Base-by-base conservation (phyloP, 768 basidiomycete species). In the Kwoniella heveanensis region DNA sequence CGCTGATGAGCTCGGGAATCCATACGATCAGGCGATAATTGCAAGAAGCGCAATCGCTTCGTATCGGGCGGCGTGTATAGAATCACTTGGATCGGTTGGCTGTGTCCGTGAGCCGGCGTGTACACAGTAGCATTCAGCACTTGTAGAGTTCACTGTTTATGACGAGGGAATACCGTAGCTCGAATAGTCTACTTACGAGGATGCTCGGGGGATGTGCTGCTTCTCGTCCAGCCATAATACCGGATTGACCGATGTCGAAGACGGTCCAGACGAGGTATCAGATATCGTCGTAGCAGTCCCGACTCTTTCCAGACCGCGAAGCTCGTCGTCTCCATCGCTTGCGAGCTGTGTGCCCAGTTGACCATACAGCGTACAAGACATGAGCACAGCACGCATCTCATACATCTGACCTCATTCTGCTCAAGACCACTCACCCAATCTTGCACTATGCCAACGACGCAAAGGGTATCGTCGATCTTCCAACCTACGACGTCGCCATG, bases 41-140 rank as follows among this genome's bases (percentile, higher is more conserved):
- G 85, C 79, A 90, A 87, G 66, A 88, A 90, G n/a, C 88, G 84
- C 62, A 90, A 80, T 3, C 86, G 85, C 6, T 80, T 77, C 19
- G 81, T 77, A n/a, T 82, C 74, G 39, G 88, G 87, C 13, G 85
- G 84, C 49, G 79, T 75, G 72, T 88, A 90, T 54, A 83, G 81
- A 39, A 87, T 81, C 37, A 85, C 22, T 25, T 69, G 55, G 21
- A 57, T 29, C 22, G 52, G 15, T 22, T 54, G 37, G 4, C 65
- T 68, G 25, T 47, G 39, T n/a, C n/a, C n/a, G n/a, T 32, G 32
- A 32, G 32, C 32, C 32, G 32, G 13, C 32, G 32, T 6, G 32
- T 13, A n/a, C n/a, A n/a, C n/a, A n/a, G n/a, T n/a, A n/a, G n/a
- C n/a, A n/a, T n/a, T 32, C 32, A 32, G 32, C 32, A 13, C 13